Evolutionary conservation across 1,284 basidiomycete species (phyloP).

Genomic region (Abortiporus biennis): DNA sequence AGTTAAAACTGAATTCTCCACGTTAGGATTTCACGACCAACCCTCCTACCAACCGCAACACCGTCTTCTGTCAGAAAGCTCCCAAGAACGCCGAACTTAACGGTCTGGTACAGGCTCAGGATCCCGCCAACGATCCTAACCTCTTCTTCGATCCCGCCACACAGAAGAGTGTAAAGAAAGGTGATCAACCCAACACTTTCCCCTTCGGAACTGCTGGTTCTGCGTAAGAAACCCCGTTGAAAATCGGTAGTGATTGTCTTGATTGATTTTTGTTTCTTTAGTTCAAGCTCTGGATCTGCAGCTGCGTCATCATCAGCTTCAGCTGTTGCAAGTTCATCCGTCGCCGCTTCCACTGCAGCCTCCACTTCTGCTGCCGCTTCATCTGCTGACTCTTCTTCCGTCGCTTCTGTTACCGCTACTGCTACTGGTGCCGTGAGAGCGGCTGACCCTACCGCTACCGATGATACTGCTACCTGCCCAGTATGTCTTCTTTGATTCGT

Average conservation of each 20-base stretch:
- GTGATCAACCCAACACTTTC: constrained; percentile 46
- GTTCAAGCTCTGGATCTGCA: constrained; percentile 11
- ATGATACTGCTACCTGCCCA: constrained; percentile 4
- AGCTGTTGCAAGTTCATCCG: constrained; percentile 5
- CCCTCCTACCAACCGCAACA: constrained; percentile 38
- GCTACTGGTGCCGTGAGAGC: background rate
- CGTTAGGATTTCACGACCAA: constrained; percentile 46
- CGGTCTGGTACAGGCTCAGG: constrained; percentile 35
- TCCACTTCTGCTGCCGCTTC: constrained; percentile 14
- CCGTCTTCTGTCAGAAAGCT: constrained; percentile 35
- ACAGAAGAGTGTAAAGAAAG: constrained; percentile 36
- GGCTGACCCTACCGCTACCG: background rate
- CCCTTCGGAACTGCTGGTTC: constrained; percentile 33
- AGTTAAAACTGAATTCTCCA: background rate
- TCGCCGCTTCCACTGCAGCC: constrained; percentile 15
- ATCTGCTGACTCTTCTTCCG: constrained; percentile 13
- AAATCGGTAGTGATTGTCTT: background rate
- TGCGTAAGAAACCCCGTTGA: constrained; percentile 5
- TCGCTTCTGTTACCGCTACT: constrained; percentile 5
- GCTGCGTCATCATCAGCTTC: constrained; percentile 17
- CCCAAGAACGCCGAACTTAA: constrained; percentile 32
- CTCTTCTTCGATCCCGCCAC: constrained; percentile 54
- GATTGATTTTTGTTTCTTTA: constrained; percentile 7
- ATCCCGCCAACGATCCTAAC: constrained; percentile 32
- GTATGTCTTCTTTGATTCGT: background rate